phyloP scores from a whole-genome alignment of 2,329 filamentous ascomycete genomes.

The Didymella sp. region DNA sequence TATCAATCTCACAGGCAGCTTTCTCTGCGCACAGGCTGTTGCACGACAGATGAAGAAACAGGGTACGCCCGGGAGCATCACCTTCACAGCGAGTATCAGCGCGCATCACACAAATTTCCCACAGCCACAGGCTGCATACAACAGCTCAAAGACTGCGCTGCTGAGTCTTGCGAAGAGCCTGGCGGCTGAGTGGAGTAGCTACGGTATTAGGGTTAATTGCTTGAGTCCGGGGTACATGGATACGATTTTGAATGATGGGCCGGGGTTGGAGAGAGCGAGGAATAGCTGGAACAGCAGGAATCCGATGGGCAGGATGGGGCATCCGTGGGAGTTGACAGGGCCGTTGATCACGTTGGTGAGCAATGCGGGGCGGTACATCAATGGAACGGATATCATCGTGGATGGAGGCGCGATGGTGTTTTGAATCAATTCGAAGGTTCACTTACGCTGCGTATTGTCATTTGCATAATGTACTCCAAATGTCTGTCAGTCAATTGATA shows the following conservation, averaged over 20 bases:
- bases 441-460: not conserved
- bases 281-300: constrained; percentile 65
- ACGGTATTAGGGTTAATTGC: constrained; percentile 74
- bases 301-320: constrained; percentile 70
- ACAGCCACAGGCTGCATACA: constrained; percentile 75
- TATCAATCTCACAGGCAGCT: constrained; percentile 74
- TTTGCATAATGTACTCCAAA: not conserved
- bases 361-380: constrained; percentile 71
- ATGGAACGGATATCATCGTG: constrained; percentile 69
- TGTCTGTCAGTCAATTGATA: not conserved
- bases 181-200: constrained; percentile 74
- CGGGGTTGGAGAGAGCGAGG: constrained; percentile 62
- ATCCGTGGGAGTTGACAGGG: constrained; percentile 68
- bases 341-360: constrained; percentile 67
- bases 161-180: constrained; percentile 68
- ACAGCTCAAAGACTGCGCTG: constrained; percentile 73
- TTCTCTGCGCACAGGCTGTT: constrained; percentile 72
- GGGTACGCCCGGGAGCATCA: constrained; percentile 66
- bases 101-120: constrained; percentile 74
- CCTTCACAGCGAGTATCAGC: constrained; percentile 72
- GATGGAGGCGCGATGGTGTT: constrained; percentile 60
- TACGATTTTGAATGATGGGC: constrained; percentile 73
- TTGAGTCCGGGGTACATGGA: constrained; percentile 80
- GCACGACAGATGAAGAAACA: constrained; percentile 52
- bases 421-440: constrained; percentile 6